Evolutionary conservation across 2,329 filamentous ascomycete genomes (phyloP).

Genomic region (Diaporthe sp.): DNA sequence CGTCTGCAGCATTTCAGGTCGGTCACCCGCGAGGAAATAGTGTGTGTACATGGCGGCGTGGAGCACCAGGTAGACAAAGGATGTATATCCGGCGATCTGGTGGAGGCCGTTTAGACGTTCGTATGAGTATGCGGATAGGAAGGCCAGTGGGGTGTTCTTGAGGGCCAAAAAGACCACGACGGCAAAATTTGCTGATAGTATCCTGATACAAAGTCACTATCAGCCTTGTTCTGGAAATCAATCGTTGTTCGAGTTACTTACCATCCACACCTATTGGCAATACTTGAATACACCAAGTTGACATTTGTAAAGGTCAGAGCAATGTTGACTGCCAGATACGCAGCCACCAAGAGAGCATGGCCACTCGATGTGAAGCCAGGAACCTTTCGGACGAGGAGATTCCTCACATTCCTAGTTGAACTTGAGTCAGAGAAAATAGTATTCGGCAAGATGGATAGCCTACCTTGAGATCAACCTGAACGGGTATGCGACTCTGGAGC

Average conservation of each 20-base stretch:
- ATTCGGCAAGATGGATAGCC: not conserved
- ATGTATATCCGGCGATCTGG: slow-evolving; percentile 63
- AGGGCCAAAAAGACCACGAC: slow-evolving; percentile 67
- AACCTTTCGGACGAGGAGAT: slow-evolving; percentile 47
- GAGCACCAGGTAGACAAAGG: slow-evolving; percentile 59
- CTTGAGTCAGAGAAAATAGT: not conserved
- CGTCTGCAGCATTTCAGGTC: slow-evolving; percentile 50
- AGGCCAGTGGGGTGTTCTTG: slow-evolving; percentile 70
- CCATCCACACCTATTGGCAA: slow-evolving; percentile 50
- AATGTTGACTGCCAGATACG: slow-evolving; percentile 49
- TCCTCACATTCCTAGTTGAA: slow-evolving; percentile 43
- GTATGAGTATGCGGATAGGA: slow-evolving; percentile 67
- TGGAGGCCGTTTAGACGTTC: slow-evolving; percentile 71
- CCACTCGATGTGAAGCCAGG: slow-evolving; percentile 50
- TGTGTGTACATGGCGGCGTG: slow-evolving; percentile 60
- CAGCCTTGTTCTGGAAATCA: not conserved
- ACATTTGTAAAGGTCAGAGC: slow-evolving; percentile 48
- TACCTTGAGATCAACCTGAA: slow-evolving; percentile 31
- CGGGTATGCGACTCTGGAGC: not conserved
- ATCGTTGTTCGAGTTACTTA: slow-evolving; percentile 39
- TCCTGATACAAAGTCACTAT: slow-evolving; percentile 40
- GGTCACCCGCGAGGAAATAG: slow-evolving; percentile 52
- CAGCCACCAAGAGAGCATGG: slow-evolving; percentile 47
- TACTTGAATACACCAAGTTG: slow-evolving; percentile 39
- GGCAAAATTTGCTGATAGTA: slow-evolving; percentile 57